Evolutionary conservation across 2,329 filamentous ascomycete species (phyloP), one percentile per base, ranked within the genome.

Genomic region (Xylariaceae sp.): DNA sequence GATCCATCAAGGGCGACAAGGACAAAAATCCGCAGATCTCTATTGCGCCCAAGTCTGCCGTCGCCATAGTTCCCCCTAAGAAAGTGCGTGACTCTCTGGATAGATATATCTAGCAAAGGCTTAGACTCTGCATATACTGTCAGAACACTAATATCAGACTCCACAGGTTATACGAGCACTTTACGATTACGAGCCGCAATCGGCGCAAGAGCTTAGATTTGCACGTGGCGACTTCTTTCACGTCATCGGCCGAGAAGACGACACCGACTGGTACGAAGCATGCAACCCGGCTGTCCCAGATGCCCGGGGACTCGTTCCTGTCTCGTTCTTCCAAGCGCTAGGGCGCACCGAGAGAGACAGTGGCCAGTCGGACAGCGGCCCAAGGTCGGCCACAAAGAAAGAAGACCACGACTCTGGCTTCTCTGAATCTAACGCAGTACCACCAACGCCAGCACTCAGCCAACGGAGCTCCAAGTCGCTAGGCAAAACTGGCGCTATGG

Each of bases 191-290:
- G 84, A 89, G 70, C 90, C 92, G 58, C 84, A 89, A 69, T 86
- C 87, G 58, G 78, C 78, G 50, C 89, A 94, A 73, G 88, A 96
- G 78, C 82, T 99, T 69, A 89, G 90, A 73, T 99, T 99, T 77
- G 92, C 88, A 65, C 90, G 92, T 73, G 95, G 95, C 71, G 95
- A 99, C 75, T 99, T 98, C 76, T 95, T 99, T 74, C 94, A 98
- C 79, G 95, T 99, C 64, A 94, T 98, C 74, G 92, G 91, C 69
- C 89, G 94, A 74, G 95, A 98, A 78, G 89, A 97, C 80, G 94
- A 98, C 73, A 79, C 81, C 36, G 92, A 97, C 73, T 99, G 95
- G 94, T 99, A 97, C 82, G 95, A 98, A 77, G 95, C 94, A 53
- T 98, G 92, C 82, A 99, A 99, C 73, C 95, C 95, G 59, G 85